phyloP scores from a whole-genome alignment of 2,329 filamentous ascomycete species.

The Neonectria hederae region DNA sequence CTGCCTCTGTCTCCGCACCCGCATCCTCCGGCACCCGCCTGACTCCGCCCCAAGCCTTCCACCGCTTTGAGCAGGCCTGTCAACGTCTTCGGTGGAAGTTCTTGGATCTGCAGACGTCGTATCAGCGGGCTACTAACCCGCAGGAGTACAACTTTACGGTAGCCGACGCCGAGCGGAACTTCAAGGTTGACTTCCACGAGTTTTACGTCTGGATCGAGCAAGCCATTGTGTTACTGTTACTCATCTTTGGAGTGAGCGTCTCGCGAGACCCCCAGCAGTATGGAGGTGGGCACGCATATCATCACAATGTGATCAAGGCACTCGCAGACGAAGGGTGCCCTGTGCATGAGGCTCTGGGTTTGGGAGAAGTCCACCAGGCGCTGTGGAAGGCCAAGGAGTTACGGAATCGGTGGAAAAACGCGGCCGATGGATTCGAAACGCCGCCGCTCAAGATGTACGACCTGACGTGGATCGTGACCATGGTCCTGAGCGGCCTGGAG shows the following conservation, averaged over 20 bases:
- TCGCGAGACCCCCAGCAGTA: constrained; percentile 38
- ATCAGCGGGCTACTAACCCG: constrained; percentile 59
- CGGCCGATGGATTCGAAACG: constrained; percentile 57
- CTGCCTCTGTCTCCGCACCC: neutral
- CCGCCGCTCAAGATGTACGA: constrained; percentile 66
- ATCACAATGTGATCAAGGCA: constrained; percentile 73
- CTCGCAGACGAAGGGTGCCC: constrained; percentile 67
- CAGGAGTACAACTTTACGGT: constrained; percentile 47
- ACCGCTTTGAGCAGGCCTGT: constrained; percentile 68
- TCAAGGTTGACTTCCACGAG: constrained; percentile 82
- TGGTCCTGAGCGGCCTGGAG: constrained; percentile 68
- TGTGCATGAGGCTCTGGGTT: constrained; percentile 64
- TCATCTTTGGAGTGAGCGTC: constrained; percentile 68
- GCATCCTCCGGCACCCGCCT: constrained; percentile 31
- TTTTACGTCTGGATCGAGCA: constrained; percentile 79
- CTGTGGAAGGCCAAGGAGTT: constrained; percentile 74
- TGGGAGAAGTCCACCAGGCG: constrained; percentile 63
- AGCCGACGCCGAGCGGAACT: constrained; percentile 70
- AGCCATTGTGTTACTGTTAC: constrained; percentile 73
- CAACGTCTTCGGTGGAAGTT: constrained; percentile 71
- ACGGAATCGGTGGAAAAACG: constrained; percentile 77
- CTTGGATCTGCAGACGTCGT: constrained; percentile 66
- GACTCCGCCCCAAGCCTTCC: constrained; percentile 55
- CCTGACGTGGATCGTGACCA: constrained; percentile 66
- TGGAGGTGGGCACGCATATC: constrained; percentile 63